Percentiles rank a stretch among this genome's conserved stretches.
These are phyloP conservation scores for Cyclotella cryptica DNA, from an alignment of 108 stramenopile genomes.

Conservation along the genomic window DNA sequence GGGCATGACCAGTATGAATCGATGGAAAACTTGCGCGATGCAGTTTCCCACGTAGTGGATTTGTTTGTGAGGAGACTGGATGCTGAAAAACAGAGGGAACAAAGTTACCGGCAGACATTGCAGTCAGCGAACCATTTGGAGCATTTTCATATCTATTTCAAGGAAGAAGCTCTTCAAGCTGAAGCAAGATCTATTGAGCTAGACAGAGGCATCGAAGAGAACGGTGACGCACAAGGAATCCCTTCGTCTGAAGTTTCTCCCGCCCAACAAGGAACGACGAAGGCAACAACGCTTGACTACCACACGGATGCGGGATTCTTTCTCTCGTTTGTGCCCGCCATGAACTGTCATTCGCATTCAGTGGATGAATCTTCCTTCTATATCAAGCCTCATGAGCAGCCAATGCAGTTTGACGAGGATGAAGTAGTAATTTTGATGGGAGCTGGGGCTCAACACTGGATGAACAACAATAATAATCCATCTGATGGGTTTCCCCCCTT, in stretches of 20 bases:
- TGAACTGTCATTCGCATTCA: slow-evolving; percentile 49
- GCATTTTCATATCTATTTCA: slow-evolving; percentile 5
- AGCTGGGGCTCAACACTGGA: slow-evolving; percentile 76
- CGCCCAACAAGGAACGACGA: slow-evolving; percentile 53
- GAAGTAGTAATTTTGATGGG: slow-evolving; percentile 73
- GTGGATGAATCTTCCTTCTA: slow-evolving; percentile 56
- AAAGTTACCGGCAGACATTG: slow-evolving; percentile 1
- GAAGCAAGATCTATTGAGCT: neutral
- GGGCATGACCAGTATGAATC: slow-evolving; percentile 53
- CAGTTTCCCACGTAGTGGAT: slow-evolving; percentile 59
- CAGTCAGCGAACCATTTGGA: slow-evolving; percentile 1
- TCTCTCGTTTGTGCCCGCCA: slow-evolving; percentile 76
- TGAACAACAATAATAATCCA: slow-evolving; percentile 24
- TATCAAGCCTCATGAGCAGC: slow-evolving; percentile 19
- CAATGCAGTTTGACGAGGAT: slow-evolving; percentile 42
- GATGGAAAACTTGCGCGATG: slow-evolving; percentile 74
- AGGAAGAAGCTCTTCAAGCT: slow-evolving; percentile 12
- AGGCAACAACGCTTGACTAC: slow-evolving; percentile 51
- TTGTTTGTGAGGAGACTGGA: slow-evolving; percentile 64
- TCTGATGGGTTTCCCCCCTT: slow-evolving; percentile 21
- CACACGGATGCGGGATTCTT: slow-evolving; percentile 88
- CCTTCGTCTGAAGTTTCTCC: slow-evolving; percentile 75
- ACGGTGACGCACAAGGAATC: slow-evolving; percentile 26
- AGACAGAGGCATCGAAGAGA: neutral
- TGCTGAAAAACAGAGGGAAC: slow-evolving; percentile 13